Conservation (phyloP, 192 early-diverging fungal species). For the Geosiphon pyriformis region DNA sequence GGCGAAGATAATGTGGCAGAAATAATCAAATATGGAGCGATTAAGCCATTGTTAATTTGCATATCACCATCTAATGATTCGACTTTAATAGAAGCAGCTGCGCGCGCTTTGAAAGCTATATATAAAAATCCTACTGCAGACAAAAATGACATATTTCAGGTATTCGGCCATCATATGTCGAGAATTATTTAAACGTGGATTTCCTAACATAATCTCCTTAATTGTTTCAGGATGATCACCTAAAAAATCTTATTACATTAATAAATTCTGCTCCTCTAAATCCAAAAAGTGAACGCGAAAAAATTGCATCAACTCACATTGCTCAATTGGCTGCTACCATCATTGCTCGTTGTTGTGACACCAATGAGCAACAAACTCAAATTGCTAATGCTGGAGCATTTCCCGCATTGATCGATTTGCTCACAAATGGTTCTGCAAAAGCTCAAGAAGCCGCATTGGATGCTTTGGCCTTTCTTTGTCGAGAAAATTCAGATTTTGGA, state of each 20-base stretch:
- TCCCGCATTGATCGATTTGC: conserved; percentile 47
- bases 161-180: conserved; percentile 29
- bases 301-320: conserved; percentile 38
- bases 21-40: conserved; percentile 51
- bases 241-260: conserved; percentile 43
- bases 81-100: conserved; percentile 59
- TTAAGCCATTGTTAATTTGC: conserved; percentile 49
- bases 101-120: conserved; percentile 62
- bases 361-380: conserved; percentile 52
- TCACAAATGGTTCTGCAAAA: conserved; percentile 51
- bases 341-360: conserved; percentile 55
- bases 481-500: conserved; percentile 53
- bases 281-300: conserved; percentile 31
- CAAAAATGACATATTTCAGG: conserved; percentile 44
- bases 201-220: too few species aligned
- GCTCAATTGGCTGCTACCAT: conserved; percentile 62
- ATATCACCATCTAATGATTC: conserved; percentile 35
- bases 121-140: conserved; percentile 51
- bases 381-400: conserved; percentile 54
- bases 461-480: conserved; percentile 61
- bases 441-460: conserved; percentile 77
- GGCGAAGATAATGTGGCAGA: conserved; percentile 56
- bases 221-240: conserved; percentile 35
- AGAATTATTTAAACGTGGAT: too few species aligned
- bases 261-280: conserved; percentile 34